These are phyloP conservation scores for Dendrobium catenatum DNA, from an alignment of 106 monocot species.

Conservation along the genomic window DNA sequence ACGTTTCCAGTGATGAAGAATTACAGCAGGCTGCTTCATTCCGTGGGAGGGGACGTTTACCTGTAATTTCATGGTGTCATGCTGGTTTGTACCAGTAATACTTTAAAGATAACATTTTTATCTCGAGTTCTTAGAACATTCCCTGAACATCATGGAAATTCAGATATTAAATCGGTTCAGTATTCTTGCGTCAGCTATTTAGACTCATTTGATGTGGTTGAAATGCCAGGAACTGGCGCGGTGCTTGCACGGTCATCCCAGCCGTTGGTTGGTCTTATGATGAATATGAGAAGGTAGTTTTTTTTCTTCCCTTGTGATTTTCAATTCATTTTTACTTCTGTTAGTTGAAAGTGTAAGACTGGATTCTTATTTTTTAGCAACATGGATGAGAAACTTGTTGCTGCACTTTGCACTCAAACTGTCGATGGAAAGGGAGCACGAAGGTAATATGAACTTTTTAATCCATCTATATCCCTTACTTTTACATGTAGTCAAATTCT, in stretches of 20 bases:
- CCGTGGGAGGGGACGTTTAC: slow-evolving; percentile 71
- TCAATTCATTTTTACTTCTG: not conserved
- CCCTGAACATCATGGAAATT: not conserved
- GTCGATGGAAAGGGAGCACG: slow-evolving; percentile 24
- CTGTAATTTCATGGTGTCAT: slow-evolving; percentile 92
- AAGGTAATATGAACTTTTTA: slow-evolving; percentile 29
- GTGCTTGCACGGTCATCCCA: slow-evolving; percentile 96
- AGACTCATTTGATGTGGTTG: slow-evolving; percentile 4
- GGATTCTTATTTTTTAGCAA: slow-evolving; percentile 26
- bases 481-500: not conserved
- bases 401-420: slow-evolving; percentile 63
- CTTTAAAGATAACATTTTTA: not conserved
- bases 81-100: slow-evolving; percentile 42
- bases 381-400: slow-evolving; percentile 97
- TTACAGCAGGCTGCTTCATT: slow-evolving; percentile 76
- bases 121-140: not conserved
- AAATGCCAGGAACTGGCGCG: slow-evolving; percentile 64
- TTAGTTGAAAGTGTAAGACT: not conserved
- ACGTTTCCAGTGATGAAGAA: slow-evolving; percentile 66
- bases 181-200: not conserved
- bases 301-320: not conserved
- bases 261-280: slow-evolving; percentile 87
- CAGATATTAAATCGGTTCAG: not conserved
- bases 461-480: not conserved
- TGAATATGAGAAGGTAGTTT: slow-evolving; percentile 72